Conservation (phyloP, 1,284 basidiomycete genomes). For the Cryptococcus depauperatus region DNA sequence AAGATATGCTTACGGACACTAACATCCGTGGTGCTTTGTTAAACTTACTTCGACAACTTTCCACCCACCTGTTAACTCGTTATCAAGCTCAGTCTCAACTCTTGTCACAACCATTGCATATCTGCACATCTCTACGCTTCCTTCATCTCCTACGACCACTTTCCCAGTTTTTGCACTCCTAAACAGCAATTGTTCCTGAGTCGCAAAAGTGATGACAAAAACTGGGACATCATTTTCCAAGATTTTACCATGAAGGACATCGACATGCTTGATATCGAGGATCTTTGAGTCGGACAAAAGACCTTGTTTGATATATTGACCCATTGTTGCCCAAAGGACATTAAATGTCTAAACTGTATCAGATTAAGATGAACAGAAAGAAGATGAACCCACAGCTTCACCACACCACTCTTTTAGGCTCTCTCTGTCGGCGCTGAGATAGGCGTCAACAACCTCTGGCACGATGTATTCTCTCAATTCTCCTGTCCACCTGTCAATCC, state of each 20-base stretch:
- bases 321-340: conserved; percentile 94
- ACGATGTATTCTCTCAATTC: conserved; percentile 95
- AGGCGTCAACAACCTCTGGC: conserved; percentile 95
- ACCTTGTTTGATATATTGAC: conserved; percentile 83
- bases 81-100: conserved; percentile 72
- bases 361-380: background rate
- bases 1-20: no score
- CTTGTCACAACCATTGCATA: conserved; percentile 90
- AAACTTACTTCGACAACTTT: conserved; percentile 82
- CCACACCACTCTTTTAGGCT: conserved; percentile 85
- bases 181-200: conserved; percentile 90
- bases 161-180: conserved; percentile 79
- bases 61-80: conserved; percentile 96
- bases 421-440: conserved; percentile 79
- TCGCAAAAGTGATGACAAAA: conserved; percentile 86
- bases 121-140: conserved; percentile 83
- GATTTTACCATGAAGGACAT: conserved; percentile 68
- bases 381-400: conserved; percentile 69
- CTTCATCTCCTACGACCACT: conserved; percentile 74
- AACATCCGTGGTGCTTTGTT: no score
- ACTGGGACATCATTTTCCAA: conserved; percentile 84
- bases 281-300: conserved; percentile 84
- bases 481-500: conserved; percentile 74
- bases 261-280: conserved; percentile 88
- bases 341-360: conserved; percentile 67